Percentiles rank a stretch among this genome's conserved stretches.
phyloP scores from a whole-genome alignment of 768 basidiomycete species.

The Megacollybia marginata region DNA sequence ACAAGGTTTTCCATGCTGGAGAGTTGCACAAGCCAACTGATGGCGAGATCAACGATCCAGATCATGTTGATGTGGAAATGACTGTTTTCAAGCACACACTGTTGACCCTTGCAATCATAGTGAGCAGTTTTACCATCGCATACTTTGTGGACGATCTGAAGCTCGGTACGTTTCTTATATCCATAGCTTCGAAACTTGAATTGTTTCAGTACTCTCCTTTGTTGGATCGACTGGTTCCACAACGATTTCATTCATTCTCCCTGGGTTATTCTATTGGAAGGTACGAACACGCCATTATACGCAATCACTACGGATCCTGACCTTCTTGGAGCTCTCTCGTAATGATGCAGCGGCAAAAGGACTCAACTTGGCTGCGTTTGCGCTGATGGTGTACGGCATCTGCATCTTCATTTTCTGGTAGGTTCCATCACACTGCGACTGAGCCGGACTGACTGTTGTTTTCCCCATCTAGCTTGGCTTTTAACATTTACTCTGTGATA shows the following conservation, averaged over 20 bases:
- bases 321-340: constrained; percentile 52
- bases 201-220: constrained; percentile 74
- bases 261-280: constrained; percentile 92
- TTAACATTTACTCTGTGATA: constrained; percentile 66
- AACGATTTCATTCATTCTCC: constrained; percentile 94
- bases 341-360: constrained; percentile 48
- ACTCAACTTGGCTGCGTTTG: constrained; percentile 54
- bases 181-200: constrained; percentile 1
- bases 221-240: constrained; percentile 97
- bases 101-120: constrained; percentile 62
- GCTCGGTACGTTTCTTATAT: constrained; percentile 44
- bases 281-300: constrained; percentile 30
- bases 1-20: constrained; percentile 71
- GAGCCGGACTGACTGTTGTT: constrained; percentile 1
- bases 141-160: constrained; percentile 74
- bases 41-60: constrained; percentile 43
- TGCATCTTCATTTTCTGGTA: constrained; percentile 86
- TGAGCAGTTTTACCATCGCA: constrained; percentile 61
- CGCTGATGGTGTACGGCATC: constrained; percentile 65
- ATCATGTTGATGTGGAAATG: constrained; percentile 57
- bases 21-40: constrained; percentile 32
- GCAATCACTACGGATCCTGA: neutral
- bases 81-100: constrained; percentile 56
- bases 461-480: constrained; percentile 50
- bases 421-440: constrained; percentile 20